Conservation (phyloP, 2,329 filamentous ascomycete species). For the Verticillium klebahnii region DNA sequence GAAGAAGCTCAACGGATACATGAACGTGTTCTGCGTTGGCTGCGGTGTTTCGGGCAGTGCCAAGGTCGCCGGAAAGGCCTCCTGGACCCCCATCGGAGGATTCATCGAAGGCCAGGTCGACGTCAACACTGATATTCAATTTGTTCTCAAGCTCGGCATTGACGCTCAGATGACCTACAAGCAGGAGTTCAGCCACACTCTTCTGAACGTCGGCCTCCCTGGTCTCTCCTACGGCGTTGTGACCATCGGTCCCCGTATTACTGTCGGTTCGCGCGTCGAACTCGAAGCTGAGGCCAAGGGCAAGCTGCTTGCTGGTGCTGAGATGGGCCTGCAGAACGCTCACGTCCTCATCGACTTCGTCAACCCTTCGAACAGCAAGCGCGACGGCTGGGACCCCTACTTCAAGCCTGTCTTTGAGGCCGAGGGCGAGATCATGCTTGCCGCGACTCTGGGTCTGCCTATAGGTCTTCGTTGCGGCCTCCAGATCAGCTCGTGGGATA, state of each 20-base stretch:
- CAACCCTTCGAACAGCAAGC: slow-evolving; percentile 12
- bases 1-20: slow-evolving; percentile 11
- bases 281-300: slow-evolving; percentile 19
- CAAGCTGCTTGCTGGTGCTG: slow-evolving; percentile 21
- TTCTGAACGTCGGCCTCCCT: slow-evolving; percentile 19
- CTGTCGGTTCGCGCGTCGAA: slow-evolving; percentile 15
- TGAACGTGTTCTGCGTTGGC: slow-evolving; percentile 27
- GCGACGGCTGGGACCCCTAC: slow-evolving; percentile 19
- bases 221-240: slow-evolving; percentile 19
- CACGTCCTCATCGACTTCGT: slow-evolving; percentile 18
- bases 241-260: slow-evolving; percentile 18
- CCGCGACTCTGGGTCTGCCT: slow-evolving; percentile 21
- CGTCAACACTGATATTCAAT: slow-evolving; percentile 16
- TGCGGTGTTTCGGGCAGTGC: slow-evolving; percentile 22
- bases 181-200: slow-evolving; percentile 14
- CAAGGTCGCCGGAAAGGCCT: slow-evolving; percentile 19
- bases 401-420: slow-evolving; percentile 23
- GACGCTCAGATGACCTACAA: slow-evolving; percentile 18
- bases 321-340: slow-evolving; percentile 22
- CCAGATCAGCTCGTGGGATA: slow-evolving; percentile 15
- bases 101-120: slow-evolving; percentile 20
- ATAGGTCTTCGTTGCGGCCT: slow-evolving; percentile 19
- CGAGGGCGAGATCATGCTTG: slow-evolving; percentile 18
- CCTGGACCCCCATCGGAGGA: slow-evolving; percentile 17
- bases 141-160: slow-evolving; percentile 24